These are phyloP conservation scores for Amniculicola lignicola DNA, from an alignment of 495 filamentous ascomycete genomes.

Conservation along the genomic window DNA sequence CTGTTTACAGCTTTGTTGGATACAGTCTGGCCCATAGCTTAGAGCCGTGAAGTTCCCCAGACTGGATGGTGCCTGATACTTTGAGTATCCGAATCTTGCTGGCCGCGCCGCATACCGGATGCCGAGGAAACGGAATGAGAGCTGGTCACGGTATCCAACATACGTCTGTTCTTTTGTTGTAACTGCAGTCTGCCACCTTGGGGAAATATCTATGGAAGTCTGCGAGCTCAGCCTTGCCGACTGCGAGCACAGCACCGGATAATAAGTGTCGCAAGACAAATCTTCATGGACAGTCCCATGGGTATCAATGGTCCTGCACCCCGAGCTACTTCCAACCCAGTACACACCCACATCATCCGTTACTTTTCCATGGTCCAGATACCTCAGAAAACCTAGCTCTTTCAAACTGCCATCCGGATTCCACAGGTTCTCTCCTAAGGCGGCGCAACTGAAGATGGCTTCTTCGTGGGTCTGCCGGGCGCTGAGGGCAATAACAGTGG, in stretches of 20 bases:
- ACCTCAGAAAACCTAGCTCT: constrained; percentile 10
- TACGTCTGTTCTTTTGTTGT: neutral
- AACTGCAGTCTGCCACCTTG: constrained; percentile 16
- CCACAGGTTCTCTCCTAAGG: constrained; percentile 20
- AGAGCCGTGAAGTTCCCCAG: constrained; percentile 37
- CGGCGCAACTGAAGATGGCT: constrained; percentile 8
- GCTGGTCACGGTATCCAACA: constrained; percentile 47
- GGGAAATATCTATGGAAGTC: neutral
- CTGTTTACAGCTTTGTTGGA: constrained; percentile 42
- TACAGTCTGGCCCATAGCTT: constrained; percentile 44
- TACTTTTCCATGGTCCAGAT: constrained; percentile 13
- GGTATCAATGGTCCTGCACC: constrained; percentile 16
- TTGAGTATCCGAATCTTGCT: constrained; percentile 31
- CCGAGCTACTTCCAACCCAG: constrained; percentile 9
- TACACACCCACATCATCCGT: neutral
- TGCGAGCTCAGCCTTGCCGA: constrained; percentile 11
- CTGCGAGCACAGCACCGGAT: constrained; percentile 17
- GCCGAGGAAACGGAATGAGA: constrained; percentile 49
- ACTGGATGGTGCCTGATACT: constrained; percentile 16
- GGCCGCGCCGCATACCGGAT: constrained; percentile 34
- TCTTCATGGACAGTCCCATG: constrained; percentile 5
- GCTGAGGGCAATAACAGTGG: constrained; percentile 17
- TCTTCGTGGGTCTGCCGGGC: neutral
- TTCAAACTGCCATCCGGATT: neutral
- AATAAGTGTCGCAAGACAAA: neutral